phyloP scores from a whole-genome alignment of 352 stramenopile genomes.

The Phytophthora europaea region DNA sequence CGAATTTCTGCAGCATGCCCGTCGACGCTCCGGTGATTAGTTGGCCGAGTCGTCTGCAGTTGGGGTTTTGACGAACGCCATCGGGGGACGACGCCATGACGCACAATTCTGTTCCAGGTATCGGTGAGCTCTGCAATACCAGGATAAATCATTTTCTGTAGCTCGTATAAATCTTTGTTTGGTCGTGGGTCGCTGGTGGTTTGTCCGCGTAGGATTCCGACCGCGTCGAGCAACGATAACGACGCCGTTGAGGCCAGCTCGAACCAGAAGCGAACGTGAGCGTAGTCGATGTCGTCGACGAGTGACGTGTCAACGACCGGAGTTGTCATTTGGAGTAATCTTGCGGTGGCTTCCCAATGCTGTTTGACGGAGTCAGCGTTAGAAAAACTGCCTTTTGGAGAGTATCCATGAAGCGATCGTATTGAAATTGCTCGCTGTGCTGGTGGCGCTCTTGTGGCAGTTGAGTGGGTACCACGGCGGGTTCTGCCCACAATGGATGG shows the following conservation, averaged over 20 bases:
- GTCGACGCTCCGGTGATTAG: constrained; percentile 2
- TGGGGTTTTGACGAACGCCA: neutral
- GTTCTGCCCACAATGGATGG: neutral
- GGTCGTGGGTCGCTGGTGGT: neutral
- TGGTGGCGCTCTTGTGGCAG: neutral
- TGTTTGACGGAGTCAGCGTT: neutral
- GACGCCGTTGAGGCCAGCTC: neutral
- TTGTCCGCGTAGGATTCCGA: neutral
- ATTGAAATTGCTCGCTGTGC: neutral
- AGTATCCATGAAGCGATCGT: constrained; percentile 18
- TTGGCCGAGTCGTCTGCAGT: neutral
- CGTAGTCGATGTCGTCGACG: constrained; percentile 6
- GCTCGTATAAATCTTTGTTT: constrained; percentile 19
- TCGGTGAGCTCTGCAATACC: neutral
- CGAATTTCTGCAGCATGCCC: neutral
- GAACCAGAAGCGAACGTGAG: constrained; percentile 10
- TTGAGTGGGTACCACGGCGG: neutral
- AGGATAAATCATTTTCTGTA: neutral
- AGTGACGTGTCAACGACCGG: neutral
- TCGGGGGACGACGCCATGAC: neutral
- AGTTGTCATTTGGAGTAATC: neutral
- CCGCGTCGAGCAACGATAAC: neutral
- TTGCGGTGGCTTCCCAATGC: too few relatives aligned
- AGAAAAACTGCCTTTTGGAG: neutral
- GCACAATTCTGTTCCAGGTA: constrained; percentile 18